Percentiles rank a stretch among this genome's conserved stretches.
These are phyloP conservation scores for Oryza officinalis DNA, from an alignment of 176 grass and related monocot genomes.

Conservation along the genomic window DNA sequence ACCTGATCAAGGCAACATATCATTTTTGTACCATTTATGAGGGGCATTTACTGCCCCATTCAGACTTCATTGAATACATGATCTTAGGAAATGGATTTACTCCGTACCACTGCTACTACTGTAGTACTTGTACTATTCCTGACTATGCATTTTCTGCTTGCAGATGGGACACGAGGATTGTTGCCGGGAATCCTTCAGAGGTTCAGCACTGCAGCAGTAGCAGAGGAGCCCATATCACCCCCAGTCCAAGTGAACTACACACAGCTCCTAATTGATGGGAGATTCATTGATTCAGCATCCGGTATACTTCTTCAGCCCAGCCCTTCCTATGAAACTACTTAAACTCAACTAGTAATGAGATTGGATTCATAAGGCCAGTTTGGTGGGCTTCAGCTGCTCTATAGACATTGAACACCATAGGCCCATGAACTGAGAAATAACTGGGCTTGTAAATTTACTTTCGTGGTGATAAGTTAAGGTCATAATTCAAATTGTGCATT, in stretches of 20 bases:
- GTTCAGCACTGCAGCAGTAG: conserved; percentile 68
- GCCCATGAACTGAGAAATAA: not conserved
- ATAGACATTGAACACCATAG: not conserved
- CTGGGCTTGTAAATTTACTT: not conserved
- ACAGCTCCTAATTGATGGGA: conserved; percentile 86
- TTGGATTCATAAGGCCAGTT: not conserved
- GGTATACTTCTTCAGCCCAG: conserved; percentile 36
- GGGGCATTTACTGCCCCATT: not conserved
- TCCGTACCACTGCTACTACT: not conserved
- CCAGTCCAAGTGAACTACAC: conserved; percentile 72
- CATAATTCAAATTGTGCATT: not conserved
- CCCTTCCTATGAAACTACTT: not conserved
- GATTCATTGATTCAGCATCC: conserved; percentile 85
- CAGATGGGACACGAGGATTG: conserved; percentile 56
- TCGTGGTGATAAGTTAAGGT: not conserved
- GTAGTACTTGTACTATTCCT: not conserved
- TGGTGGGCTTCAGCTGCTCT: not conserved
- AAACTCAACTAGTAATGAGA: not conserved
- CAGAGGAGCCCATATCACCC: conserved; percentile 76
- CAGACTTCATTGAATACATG: not conserved
- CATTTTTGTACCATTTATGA: not conserved
- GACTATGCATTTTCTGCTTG: conserved; percentile 25
- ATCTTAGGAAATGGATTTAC: not conserved
- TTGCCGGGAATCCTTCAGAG: conserved; percentile 61
- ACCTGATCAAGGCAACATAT: not conserved